phyloP scores from a whole-genome alignment of 352 stramenopile genomes.

The Phytophthora vignae region DNA sequence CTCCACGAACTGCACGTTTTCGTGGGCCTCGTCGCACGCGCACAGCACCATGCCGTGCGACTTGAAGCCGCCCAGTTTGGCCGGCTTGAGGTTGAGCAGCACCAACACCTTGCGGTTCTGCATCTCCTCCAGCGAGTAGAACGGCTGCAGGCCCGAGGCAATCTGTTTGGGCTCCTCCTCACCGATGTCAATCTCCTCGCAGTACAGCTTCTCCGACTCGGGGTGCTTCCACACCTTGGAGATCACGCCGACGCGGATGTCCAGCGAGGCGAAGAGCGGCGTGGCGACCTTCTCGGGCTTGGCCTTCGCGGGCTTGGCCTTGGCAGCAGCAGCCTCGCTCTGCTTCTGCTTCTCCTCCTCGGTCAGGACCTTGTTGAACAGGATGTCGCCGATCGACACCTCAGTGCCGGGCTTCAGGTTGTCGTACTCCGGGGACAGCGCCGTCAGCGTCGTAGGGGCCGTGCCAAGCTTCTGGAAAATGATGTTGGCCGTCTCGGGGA shows the following conservation, averaged over 20 bases:
- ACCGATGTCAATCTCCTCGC: constrained; percentile 99
- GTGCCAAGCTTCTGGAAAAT: constrained; percentile 97
- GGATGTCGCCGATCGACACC: constrained; percentile 93
- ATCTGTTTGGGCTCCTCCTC: constrained; percentile 94
- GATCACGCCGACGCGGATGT: constrained; percentile 87
- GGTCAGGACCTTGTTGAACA: constrained; percentile 94
- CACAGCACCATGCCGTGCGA: constrained; percentile 98
- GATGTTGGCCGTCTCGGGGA: constrained; percentile 88
- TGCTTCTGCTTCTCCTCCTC: constrained; percentile 82
- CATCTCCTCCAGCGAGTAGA: constrained; percentile 97
- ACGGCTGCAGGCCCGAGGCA: constrained; percentile 94
- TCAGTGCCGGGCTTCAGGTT: constrained; percentile 93
- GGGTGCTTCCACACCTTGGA: constrained; percentile 86
- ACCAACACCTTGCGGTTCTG: constrained; percentile 95
- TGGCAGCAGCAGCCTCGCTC: constrained; percentile 56
- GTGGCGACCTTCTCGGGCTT: constrained; percentile 62
- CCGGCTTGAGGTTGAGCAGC: constrained; percentile 98
- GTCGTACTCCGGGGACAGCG: constrained; percentile 86
- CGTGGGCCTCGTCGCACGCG: constrained; percentile 86
- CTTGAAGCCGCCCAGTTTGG: constrained; percentile 97
- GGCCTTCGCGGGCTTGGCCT: constrained; percentile 47
- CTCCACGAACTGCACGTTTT: constrained; percentile 95
- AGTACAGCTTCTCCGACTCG: constrained; percentile 96
- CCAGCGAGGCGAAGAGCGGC: constrained; percentile 77
- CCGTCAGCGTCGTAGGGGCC: constrained; percentile 70